Evolutionary conservation across 805 yeast genomes (phyloP).

Genomic region (Candida schatavii): DNA sequence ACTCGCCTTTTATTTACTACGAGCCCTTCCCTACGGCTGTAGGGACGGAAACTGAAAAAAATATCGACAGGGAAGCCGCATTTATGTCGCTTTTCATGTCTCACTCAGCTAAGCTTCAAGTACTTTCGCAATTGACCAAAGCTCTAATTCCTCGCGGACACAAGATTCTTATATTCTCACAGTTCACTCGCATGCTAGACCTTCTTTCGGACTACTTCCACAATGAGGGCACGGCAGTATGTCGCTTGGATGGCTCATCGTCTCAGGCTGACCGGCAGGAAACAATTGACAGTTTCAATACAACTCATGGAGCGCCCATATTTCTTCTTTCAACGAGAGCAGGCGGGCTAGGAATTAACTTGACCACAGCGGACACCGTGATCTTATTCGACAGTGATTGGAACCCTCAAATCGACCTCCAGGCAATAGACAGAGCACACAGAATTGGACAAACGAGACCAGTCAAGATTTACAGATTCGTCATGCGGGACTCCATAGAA

Average conservation of each 20-base stretch:
- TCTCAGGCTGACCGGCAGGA: constrained; percentile 62
- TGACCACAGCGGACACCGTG: constrained; percentile 86
- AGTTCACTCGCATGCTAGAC: constrained; percentile 82
- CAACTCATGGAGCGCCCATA: constrained; percentile 29
- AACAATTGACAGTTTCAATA: constrained; percentile 54
- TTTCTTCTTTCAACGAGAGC: constrained; percentile 88
- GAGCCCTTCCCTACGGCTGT: constrained; percentile 61
- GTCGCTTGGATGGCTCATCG: constrained; percentile 77
- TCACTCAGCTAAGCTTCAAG: constrained; percentile 70
- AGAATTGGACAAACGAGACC: constrained; percentile 89
- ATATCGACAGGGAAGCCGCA: not conserved
- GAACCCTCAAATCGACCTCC: constrained; percentile 96
- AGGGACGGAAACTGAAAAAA: constrained; percentile 28
- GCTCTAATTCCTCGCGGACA: constrained; percentile 50
- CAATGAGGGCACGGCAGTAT: constrained; percentile 40
- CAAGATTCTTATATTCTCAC: constrained; percentile 80
- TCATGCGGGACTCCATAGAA: constrained; percentile 77
- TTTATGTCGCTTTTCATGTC: constrained; percentile 34
- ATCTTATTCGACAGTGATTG: constrained; percentile 90
- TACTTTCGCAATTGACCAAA: constrained; percentile 61
- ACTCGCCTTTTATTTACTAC: constrained; percentile 81
- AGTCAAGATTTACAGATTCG: constrained; percentile 75
- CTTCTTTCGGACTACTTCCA: constrained; percentile 73
- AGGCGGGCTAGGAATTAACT: constrained; percentile 90
- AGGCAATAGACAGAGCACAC: constrained; percentile 95